Evolutionary conservation across 2,329 filamentous ascomycete genomes (phyloP).

Genomic region (Ophiostoma sp.): DNA sequence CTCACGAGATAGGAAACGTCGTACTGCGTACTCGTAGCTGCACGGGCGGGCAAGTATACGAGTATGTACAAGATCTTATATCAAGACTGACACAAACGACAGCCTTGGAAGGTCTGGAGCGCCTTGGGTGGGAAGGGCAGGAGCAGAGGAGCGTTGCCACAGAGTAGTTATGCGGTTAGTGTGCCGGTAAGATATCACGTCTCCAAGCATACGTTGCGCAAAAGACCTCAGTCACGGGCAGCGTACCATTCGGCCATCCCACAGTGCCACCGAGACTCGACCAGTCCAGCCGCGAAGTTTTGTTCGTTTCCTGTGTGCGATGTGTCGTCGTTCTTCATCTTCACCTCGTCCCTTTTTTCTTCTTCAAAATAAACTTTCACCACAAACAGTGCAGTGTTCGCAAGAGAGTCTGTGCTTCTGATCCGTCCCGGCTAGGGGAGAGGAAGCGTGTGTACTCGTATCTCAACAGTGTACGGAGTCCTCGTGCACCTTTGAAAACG

Average conservation of each 20-base stretch:
- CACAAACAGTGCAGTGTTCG: not conserved
- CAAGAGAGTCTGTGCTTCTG: constrained; percentile 2
- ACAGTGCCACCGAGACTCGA: not conserved
- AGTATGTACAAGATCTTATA: too few relatives aligned
- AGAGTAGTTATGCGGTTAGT: not conserved
- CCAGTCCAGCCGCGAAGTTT: not conserved
- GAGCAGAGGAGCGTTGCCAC: too few relatives aligned
- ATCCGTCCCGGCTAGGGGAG: not conserved
- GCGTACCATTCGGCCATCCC: constrained; percentile 3
- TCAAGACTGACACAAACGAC: too few relatives aligned
- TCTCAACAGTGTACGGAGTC: too few relatives aligned
- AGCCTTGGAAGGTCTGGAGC: too few relatives aligned
- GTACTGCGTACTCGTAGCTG: too few relatives aligned
- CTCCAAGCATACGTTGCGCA: not conserved
- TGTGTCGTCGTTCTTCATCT: not conserved
- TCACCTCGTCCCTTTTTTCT: not conserved
- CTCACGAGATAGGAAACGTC: too few relatives aligned
- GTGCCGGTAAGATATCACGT: too few relatives aligned
- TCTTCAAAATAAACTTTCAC: not conserved
- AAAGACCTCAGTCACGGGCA: not conserved
- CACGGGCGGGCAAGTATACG: too few relatives aligned
- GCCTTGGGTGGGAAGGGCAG: too few relatives aligned
- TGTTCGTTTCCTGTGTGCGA: too few relatives aligned
- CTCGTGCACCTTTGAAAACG: too few relatives aligned
- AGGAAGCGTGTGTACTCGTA: not conserved